Conservation (phyloP, 73 alveolate species). For the Durusdinium trenchii region DNA sequence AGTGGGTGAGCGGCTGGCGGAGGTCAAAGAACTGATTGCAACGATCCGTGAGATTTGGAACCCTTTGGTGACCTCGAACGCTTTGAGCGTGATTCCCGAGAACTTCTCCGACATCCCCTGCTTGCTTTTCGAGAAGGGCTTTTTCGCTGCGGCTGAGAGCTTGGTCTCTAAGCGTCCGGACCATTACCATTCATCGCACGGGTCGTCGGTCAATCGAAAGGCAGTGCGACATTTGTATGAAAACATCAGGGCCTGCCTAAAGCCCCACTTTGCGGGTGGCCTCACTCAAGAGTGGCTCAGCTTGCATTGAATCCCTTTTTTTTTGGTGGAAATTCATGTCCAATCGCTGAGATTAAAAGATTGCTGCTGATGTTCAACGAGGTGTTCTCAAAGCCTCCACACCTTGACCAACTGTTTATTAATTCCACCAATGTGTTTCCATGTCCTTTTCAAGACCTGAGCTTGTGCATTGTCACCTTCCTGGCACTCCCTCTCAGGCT, state of each 20-base stretch:
- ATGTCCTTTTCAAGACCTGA: neutral
- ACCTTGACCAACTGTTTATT: too few relatives aligned
- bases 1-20: neutral
- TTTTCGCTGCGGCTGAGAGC: slow-evolving; percentile 57
- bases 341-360: too few relatives aligned
- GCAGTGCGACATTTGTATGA: slow-evolving; percentile 66
- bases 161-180: slow-evolving; percentile 39
- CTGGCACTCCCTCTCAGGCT: neutral
- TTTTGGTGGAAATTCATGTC: too few relatives aligned
- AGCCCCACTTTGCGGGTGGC: slow-evolving; percentile 71
- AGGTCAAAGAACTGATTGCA: slow-evolving; percentile 19
- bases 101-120: neutral
- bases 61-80: neutral
- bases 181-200: slow-evolving; percentile 57
- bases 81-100: slow-evolving; percentile 23
- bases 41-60: slow-evolving; percentile 33
- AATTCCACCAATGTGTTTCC: neutral
- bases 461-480: neutral
- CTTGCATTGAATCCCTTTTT: too few relatives aligned
- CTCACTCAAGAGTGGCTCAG: slow-evolving; percentile 47
- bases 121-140: slow-evolving; percentile 75
- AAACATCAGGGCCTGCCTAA: slow-evolving; percentile 29
- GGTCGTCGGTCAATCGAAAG: slow-evolving; percentile 39
- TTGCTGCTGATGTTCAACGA: too few relatives aligned
- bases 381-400: too few relatives aligned